Evolutionary conservation across 306 rosid species (phyloP), one percentile per base, ranked within the genome.

Genomic region (Rosa rugosa): DNA sequence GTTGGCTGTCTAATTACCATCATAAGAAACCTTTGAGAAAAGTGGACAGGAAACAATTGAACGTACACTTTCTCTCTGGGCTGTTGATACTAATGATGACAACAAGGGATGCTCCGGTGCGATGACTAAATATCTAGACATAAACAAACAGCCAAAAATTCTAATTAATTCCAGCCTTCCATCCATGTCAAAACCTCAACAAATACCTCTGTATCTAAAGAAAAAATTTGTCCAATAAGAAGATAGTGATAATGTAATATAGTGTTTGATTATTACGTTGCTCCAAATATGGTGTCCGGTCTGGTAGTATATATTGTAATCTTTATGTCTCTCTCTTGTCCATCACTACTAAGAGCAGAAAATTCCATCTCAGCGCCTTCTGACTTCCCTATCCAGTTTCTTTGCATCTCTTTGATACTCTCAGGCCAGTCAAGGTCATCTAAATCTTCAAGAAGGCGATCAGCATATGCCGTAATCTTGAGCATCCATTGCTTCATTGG

Each of bases 401-500:
- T 95, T 82, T 92, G 99, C 98, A 95, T 95, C 76, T 95, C 98
- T 82, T 95, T 95, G 69, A 95, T 88, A 88, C 98, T 92, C 81
- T 92, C 98, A 49, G 99, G 99, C 99, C 99, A 95, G 79, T 92
- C 96, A 69, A 95, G 94, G 73, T 84, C 89, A 84, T 92, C 97
- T 78, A 95, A 85, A 87, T 92, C 99, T 82, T 95, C 97, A 59
- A 92, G 99, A 80, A 95, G 99, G 82, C 94, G 93, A 76, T 95
- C 99, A 73, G 99, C 99, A 84, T 92, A 95, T 71, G 92, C 99
- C 82, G 99, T 95, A 66, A 95, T 95, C 93, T 91, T 95, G 85
- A 95, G 99, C 89, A 92, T 92, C 99, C 99, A 92, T 85, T 95
- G 99, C 88, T 90, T 86, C 99, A 95, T 95, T 77, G 99, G 99